Conservation (phyloP, 2,329 filamentous ascomycete species). For the Hymenoscyphus fraxineus region DNA sequence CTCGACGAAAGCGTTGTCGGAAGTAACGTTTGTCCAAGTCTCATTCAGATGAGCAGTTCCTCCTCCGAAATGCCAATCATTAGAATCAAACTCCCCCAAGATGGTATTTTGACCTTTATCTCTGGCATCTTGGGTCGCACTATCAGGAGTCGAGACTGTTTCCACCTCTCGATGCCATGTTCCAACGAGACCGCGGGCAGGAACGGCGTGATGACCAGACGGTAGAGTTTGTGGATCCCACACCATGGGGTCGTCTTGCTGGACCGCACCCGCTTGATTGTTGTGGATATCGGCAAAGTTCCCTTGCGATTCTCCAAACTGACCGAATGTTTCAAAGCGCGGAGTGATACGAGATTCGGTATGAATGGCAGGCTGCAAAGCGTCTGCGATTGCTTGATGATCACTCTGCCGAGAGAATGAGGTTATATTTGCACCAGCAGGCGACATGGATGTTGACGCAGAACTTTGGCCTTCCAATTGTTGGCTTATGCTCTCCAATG, state of each 20-base stretch:
- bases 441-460: conserved; percentile 26
- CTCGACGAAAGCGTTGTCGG: conserved; percentile 55
- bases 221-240: conserved; percentile 22
- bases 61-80: conserved; percentile 54
- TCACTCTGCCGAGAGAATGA: conserved; percentile 38
- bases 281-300: background rate
- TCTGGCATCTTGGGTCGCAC: conserved; percentile 39
- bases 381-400: conserved; percentile 24
- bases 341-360: conserved; percentile 31
- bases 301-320: conserved; percentile 34
- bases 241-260: conserved; percentile 28
- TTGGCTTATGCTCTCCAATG: conserved; percentile 52
- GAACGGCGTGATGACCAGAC: conserved; percentile 38
- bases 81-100: conserved; percentile 60
- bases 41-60: conserved; percentile 63
- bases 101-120: conserved; percentile 43
- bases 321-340: background rate
- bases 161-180: conserved; percentile 20
- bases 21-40: conserved; percentile 65
- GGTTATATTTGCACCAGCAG: conserved; percentile 25
- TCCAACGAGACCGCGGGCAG: conserved; percentile 43
- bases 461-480: conserved; percentile 41
- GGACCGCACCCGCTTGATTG: background rate
- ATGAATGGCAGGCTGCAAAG: conserved; percentile 37
- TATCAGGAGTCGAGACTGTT: conserved; percentile 13